Evolutionary conservation across 441 rosid genomes (phyloP), one percentile per base, ranked within the genome.

Genomic region (Croton setiger): DNA sequence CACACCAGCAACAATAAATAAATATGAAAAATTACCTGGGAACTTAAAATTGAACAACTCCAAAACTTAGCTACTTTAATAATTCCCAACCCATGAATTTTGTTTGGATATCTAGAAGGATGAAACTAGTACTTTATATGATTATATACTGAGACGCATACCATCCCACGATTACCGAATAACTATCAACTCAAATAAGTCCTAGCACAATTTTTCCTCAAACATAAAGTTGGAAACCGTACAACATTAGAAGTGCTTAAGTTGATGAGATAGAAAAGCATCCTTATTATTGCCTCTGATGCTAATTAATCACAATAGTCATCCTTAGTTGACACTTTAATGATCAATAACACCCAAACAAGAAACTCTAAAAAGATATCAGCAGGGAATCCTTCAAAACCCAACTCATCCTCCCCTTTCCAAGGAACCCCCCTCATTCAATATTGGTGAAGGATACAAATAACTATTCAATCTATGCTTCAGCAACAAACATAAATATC

Each of bases 271-370:
- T 18, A 21, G 12, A 31, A 48, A 6, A 55, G 15, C 55, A 62
- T 39, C 43, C 43, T 39, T 39, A 18, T 0, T 41, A 27, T 44
- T 31, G 18, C 21, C 55, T 5, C n/a, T 31, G 15, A 27, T 21
- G 41, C 33, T 63, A 48, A 55, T 54, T 36, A 52, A 70, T 35
- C 23, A 27, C 45, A 39, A 57, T 8, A 9, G 52, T 18, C 70
- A 68, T 35, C 47, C 23, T 33, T n/a, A 56, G 17, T 6, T 27
- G 49, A 21, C 20, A 48, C 36, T 53, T 48, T 49, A 17, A 49
- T 49, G 9, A 33, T 48, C 43, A 33, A 20, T 64, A 64, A 64
- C 21, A 41, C 44, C 18, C 2, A 31, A 48, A 10, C n/a, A 12
- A 4, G n/a, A 18, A 35, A 55, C 14, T 23, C 15, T 12, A 1